Base-by-base conservation (phyloP, 208 protist genomes). In the Trypanosoma platydactyli region DNA sequence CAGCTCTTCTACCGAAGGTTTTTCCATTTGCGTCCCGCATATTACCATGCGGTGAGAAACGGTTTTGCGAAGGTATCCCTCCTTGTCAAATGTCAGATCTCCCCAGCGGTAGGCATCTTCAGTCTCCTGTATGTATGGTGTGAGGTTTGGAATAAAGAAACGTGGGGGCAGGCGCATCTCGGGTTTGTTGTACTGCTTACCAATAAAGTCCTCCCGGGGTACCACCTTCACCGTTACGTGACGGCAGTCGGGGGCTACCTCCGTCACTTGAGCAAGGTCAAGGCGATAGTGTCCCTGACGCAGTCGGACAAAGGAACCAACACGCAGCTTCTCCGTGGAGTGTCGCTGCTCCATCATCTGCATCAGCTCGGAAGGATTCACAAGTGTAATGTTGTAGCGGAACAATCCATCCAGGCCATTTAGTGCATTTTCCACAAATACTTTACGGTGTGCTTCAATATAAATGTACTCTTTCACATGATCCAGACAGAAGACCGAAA, bases 381-480 rank as follows among this genome's bases (percentile, higher is more conserved):
- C 89, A 25, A 91, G 76, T 50, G 84, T 83, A 61, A 97, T 94
- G 41, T 91, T 88, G 64, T 81, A 89, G 24, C 89, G 83, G 62
- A 94, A 95, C 16, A 94, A 48, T 42, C 89, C 88, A 51, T 89
- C 86, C 27, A 97, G 73, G 6, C 92, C 92, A 64, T 88, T 92
- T 30, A 97, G 63, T 35, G 87, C 88, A 61, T 92, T 91, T 74
- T 92, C 82, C 24, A 97, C 92, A 76, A 95, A 95, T 41, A 80
- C 64, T 72, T 95, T 89, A 5, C 92, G 86, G 61, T 94, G 84
- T 13, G 92, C 85, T 77, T 97, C 89, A 12, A 97, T 77, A 64
- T 97, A 97, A 30, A 97, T 94, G 77, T 95, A 97, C 78, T 97
- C 89, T 52, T 89, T 89, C 52, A 95, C 83, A 67, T 95, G 92